Conservation (phyloP, 768 basidiomycete species). For the Tulasnella sp. region DNA sequence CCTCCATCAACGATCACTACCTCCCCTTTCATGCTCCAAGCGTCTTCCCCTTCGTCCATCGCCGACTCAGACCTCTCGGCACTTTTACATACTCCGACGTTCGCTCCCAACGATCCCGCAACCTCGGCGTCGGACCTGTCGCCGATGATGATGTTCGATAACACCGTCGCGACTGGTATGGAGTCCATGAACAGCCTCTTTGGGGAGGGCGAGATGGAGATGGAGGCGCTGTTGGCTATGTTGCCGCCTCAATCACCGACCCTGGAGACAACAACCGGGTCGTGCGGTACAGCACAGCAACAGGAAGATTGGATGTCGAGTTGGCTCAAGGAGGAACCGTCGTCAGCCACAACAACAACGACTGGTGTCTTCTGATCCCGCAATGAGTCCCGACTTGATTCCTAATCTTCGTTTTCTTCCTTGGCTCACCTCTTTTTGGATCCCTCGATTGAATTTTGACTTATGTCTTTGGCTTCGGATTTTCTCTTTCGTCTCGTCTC, state of each 20-base stretch:
- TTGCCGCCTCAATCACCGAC: conserved; percentile 5
- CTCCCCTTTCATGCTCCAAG: conserved; percentile 21
- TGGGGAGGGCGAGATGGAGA: conserved; percentile 12
- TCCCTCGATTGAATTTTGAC: not conserved
- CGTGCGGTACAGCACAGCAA: not conserved
- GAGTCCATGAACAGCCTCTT: conserved; percentile 2
- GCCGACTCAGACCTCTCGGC: conserved; percentile 10
- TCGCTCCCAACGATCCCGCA: not conserved
- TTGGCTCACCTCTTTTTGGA: conserved; percentile 8
- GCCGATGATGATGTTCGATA: not conserved
- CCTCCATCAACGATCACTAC: conserved; percentile 22
- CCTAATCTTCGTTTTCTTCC: conserved; percentile 5
- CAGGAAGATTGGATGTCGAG: conserved; percentile 16
- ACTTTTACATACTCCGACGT: conserved; percentile 7
- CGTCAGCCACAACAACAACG: not conserved
- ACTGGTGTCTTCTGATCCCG: not conserved
- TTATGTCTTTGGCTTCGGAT: not conserved
- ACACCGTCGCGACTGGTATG: not conserved
- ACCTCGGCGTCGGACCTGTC: not conserved
- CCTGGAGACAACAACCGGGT: not conserved
- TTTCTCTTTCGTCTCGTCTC: not conserved
- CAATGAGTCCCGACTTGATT: conserved; percentile 3
- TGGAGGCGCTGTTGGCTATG: conserved; percentile 16
- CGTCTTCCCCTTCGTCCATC: conserved; percentile 18
- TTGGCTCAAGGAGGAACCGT: conserved; percentile 15